A percentile compares a stretch with the other conserved stretches of the same genome.
Conservation (phyloP, 306 rosid genomes). For the Prosopis cineraria region DNA sequence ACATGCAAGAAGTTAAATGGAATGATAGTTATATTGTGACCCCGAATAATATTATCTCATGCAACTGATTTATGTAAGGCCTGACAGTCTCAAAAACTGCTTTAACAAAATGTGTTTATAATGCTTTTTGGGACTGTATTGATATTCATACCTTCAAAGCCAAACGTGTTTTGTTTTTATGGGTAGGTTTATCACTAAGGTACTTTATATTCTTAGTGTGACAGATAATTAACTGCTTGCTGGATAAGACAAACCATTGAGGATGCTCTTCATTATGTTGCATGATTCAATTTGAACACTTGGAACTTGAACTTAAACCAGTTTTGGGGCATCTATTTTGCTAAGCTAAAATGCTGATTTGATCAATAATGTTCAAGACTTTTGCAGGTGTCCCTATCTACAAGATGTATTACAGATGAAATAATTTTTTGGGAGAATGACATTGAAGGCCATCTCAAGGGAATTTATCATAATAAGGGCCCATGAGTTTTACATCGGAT, state of each 20-base stretch:
- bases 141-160: neutral
- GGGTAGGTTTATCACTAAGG: neutral
- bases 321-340: constrained; percentile 6
- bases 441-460: too few species aligned
- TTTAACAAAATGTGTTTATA: neutral
- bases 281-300: constrained; percentile 19
- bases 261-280: constrained; percentile 15
- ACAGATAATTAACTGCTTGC: neutral
- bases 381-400: neutral
- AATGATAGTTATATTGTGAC: neutral
- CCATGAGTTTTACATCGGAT: too few species aligned
- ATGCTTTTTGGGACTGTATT: constrained; percentile 1
- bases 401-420: constrained; percentile 1
- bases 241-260: neutral
- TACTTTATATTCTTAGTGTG: neutral
- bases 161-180: neutral
- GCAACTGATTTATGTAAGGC: neutral
- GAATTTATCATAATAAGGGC: too few species aligned
- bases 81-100: neutral
- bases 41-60: neutral
- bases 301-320: constrained; percentile 11
- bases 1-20: neutral
- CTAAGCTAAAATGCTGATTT: neutral
- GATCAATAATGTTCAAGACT: constrained; percentile 8
- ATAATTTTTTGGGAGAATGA: too few species aligned